phyloP scores from a whole-genome alignment of 1,284 basidiomycete genomes.

The Cutaneotrichosporon daszewskae region DNA sequence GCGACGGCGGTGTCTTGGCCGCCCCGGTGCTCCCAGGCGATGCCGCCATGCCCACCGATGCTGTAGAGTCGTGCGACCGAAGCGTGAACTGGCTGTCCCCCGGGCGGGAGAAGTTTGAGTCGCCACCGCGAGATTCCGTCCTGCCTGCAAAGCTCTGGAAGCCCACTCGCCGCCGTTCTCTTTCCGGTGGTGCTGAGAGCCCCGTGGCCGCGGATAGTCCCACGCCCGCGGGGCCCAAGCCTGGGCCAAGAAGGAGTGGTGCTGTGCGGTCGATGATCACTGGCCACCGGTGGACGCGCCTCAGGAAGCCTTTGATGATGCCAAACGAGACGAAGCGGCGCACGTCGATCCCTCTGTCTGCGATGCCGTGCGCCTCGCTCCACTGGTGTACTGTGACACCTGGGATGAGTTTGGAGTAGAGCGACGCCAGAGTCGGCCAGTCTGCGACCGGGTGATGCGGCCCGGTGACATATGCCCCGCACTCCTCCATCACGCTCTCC shows the following conservation, averaged over 20 bases:
- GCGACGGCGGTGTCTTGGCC: constrained; percentile 20
- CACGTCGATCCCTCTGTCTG: constrained; percentile 73
- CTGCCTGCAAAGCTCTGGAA: constrained; percentile 3
- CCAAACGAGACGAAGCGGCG: constrained; percentile 96
- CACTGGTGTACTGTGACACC: constrained; percentile 82
- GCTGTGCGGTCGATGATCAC: constrained; percentile 47
- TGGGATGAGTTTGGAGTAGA: constrained; percentile 81
- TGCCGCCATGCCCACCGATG: background rate
- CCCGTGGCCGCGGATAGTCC: background rate
- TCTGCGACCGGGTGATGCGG: constrained; percentile 54
- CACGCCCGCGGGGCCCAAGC: constrained; percentile 1
- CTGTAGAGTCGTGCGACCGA: constrained; percentile 4
- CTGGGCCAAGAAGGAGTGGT: constrained; percentile 4
- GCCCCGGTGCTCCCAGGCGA: constrained; percentile 1
- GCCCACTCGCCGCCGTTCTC: constrained; percentile 1
- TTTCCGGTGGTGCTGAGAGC: background rate
- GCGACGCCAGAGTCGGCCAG: constrained; percentile 74
- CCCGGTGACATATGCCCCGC: constrained; percentile 79
- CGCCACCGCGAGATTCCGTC: constrained; percentile 2
- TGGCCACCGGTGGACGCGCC: constrained; percentile 88
- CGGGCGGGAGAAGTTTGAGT: constrained; percentile 9
- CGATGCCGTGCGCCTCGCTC: constrained; percentile 73
- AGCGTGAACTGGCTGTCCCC: constrained; percentile 28
- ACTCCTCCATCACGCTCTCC: constrained; percentile 74
- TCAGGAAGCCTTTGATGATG: constrained; percentile 96